Evolutionary conservation across 2,329 filamentous ascomycete species (phyloP).

Genomic region (Fusarium buxicola): DNA sequence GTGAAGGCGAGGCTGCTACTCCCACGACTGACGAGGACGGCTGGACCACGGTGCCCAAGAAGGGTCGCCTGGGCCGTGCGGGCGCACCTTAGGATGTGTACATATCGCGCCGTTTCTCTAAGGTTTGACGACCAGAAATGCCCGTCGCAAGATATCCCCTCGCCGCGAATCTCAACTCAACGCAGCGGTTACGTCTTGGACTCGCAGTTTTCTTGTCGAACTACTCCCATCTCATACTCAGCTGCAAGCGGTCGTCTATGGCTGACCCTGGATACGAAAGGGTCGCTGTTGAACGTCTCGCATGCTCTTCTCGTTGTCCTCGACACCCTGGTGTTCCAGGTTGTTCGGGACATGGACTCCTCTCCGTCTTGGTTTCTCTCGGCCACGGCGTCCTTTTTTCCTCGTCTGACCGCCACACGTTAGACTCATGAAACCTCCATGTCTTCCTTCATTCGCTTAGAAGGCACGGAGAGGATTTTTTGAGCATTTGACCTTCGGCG

Average conservation of each 20-base stretch:
- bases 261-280: neutral
- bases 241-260: conserved; percentile 13
- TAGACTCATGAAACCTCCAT: conserved; percentile 41
- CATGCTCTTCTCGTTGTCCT: conserved; percentile 30
- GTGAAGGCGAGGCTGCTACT: conserved; percentile 49
- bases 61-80: conserved; percentile 52
- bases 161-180: conserved; percentile 30
- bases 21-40: conserved; percentile 67
- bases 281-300: conserved; percentile 4
- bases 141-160: conserved; percentile 47
- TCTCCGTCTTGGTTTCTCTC: conserved; percentile 32
- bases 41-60: conserved; percentile 68
- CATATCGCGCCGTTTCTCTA: conserved; percentile 51
- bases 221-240: conserved; percentile 38
- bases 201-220: conserved; percentile 34
- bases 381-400: conserved; percentile 37
- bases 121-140: conserved; percentile 52
- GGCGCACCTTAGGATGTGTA: conserved; percentile 49
- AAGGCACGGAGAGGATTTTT: conserved; percentile 36
- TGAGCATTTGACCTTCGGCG: conserved; percentile 48
- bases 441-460: conserved; percentile 25
- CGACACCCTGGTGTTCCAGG: conserved; percentile 14
- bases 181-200: conserved; percentile 34
- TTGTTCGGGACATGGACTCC: conserved; percentile 26
- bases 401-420: conserved; percentile 43